Percentiles rank a stretch among this genome's conserved stretches.
Conservation (phyloP, 805 yeast genomes). For the Candida caryicola region DNA sequence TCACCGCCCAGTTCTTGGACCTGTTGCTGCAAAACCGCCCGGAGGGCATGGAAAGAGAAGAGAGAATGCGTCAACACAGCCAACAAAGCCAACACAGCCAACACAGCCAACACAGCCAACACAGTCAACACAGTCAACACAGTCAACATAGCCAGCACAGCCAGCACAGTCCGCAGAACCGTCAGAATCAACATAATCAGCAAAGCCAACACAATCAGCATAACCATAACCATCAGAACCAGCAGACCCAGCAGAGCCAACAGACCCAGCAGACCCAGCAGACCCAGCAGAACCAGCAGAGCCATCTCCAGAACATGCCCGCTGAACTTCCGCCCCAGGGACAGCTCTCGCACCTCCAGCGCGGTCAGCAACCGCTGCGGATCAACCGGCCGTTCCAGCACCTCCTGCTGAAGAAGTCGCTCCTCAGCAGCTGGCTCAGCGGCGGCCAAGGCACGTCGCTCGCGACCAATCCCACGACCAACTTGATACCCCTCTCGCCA, state of each 20-base stretch:
- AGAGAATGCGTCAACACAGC: background rate
- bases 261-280: conserved; percentile 7
- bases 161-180: background rate
- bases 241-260: conserved; percentile 9
- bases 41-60: background rate
- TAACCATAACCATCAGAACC: conserved; percentile 5
- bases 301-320: background rate
- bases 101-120: background rate
- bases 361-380: background rate
- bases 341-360: background rate
- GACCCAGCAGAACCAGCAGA: conserved; percentile 2
- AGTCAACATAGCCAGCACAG: background rate
- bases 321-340: too few relatives aligned
- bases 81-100: background rate
- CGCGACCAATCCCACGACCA: conserved; percentile 8
- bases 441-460: background rate
- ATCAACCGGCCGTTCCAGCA: background rate
- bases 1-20: conserved; percentile 9
- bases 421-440: conserved; percentile 4
- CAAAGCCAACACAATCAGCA: background rate
- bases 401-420: conserved; percentile 6
- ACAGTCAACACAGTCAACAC: background rate
- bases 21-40: conserved; percentile 4
- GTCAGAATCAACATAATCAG: conserved; percentile 3
- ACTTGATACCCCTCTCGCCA: conserved; percentile 31